Percentiles rank a stretch among this genome's conserved stretches.
These are phyloP conservation scores for Draba incana DNA, from an alignment of 345 rosid genomes.

Conservation along the genomic window DNA sequence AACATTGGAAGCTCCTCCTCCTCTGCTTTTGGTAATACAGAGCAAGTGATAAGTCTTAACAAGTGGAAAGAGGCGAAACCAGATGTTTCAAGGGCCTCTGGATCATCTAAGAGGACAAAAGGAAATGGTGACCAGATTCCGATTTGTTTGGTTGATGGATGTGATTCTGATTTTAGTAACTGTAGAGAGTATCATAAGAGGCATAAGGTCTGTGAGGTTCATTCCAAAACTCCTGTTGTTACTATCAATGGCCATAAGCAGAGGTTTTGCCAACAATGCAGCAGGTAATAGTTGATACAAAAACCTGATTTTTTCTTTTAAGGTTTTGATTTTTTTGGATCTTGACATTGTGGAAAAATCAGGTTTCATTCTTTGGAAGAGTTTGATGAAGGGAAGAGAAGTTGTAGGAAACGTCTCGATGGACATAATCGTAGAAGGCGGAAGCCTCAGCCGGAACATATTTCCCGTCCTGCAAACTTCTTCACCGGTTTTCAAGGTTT, in stretches of 20 bases:
- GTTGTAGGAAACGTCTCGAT: conserved; percentile 51
- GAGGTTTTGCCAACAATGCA: conserved; percentile 94
- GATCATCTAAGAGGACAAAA: conserved; percentile 65
- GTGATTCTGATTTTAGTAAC: conserved; percentile 67
- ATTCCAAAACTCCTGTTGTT: conserved; percentile 80
- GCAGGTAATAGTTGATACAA: conserved; percentile 60
- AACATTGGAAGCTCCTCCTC: conserved; percentile 48
- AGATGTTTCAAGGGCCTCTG: conserved; percentile 43
- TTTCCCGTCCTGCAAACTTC: conserved; percentile 25
- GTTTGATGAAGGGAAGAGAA: conserved; percentile 53
- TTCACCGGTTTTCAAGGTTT: conserved; percentile 52
- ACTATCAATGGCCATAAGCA: conserved; percentile 64
- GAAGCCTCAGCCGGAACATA: conserved; percentile 40
- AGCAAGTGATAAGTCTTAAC: conserved; percentile 39
- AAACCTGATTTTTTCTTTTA: not conserved
- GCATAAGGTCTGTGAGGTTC: conserved; percentile 90
- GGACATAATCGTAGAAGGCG: conserved; percentile 48
- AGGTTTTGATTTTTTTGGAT: not conserved
- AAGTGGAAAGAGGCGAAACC: conserved; percentile 56
- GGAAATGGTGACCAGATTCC: conserved; percentile 47
- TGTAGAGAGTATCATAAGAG: conserved; percentile 82
- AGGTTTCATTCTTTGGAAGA: conserved; percentile 48
- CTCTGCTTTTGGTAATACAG: conserved; percentile 37
- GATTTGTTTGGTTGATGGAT: conserved; percentile 77
- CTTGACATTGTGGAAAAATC: not conserved